Evolutionary conservation across 1,139 yeast species (phyloP).

Genomic region (Arxiozyma slooffiae): DNA sequence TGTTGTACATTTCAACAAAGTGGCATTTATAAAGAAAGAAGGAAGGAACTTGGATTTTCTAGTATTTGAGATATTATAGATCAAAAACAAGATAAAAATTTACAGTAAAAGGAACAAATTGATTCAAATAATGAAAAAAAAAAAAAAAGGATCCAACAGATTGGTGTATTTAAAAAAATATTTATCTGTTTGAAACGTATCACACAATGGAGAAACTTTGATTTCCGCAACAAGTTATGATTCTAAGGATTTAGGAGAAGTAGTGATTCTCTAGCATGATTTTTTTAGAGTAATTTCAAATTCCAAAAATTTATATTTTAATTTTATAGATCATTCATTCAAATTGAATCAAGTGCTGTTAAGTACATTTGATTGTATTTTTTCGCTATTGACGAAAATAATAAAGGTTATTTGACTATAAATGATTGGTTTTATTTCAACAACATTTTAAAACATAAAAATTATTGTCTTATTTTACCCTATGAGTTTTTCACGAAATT

Average conservation of each 20-base stretch:
- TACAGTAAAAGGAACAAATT: slow-evolving; percentile 30
- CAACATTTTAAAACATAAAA: slow-evolving; percentile 43
- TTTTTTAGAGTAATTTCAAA: slow-evolving; percentile 31
- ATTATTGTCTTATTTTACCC: slow-evolving; percentile 50
- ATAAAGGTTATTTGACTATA: slow-evolving; percentile 52
- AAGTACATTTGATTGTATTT: slow-evolving; percentile 44
- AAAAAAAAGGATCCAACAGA: slow-evolving; percentile 32
- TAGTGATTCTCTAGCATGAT: slow-evolving; percentile 29
- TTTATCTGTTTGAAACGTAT: slow-evolving; percentile 6
- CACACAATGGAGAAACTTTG: not conserved
- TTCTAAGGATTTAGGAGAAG: slow-evolving; percentile 17
- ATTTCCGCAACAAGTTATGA: not conserved
- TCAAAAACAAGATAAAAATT: not conserved
- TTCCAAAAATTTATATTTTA: slow-evolving; percentile 27
- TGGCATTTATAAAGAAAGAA: not conserved
- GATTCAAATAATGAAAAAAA: slow-evolving; percentile 31
- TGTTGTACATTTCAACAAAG: too few species aligned
- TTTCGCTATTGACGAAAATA: slow-evolving; percentile 52
- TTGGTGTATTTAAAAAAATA: slow-evolving; percentile 33
- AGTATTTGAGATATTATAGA: not conserved
- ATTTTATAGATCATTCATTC: slow-evolving; percentile 30
- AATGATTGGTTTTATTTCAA: slow-evolving; percentile 54
- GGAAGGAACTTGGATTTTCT: not conserved
- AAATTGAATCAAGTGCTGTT: slow-evolving; percentile 30
- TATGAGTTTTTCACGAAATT: slow-evolving; percentile 42